Percentiles rank a stretch among this genome's conserved stretches.
Conservation (phyloP, 1,284 basidiomycete species). For the Flammula alnicola region DNA sequence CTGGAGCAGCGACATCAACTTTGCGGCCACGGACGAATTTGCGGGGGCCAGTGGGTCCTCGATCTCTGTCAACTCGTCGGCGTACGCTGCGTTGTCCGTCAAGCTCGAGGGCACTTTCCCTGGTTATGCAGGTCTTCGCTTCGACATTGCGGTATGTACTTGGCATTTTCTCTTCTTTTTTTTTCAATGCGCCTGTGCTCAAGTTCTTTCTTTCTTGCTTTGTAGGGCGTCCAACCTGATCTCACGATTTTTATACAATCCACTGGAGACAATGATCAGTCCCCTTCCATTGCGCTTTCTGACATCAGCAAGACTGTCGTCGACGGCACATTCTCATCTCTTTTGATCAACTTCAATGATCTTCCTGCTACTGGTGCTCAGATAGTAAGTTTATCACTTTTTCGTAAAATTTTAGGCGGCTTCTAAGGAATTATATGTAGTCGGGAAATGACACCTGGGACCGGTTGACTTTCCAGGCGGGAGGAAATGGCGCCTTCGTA, state of each 20-base stretch:
- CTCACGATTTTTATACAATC: slow-evolving; percentile 43
- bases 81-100: slow-evolving; percentile 48
- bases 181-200: too few species aligned
- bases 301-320: slow-evolving; percentile 41
- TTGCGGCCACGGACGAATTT: slow-evolving; percentile 47
- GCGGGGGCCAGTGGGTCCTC: slow-evolving; percentile 47
- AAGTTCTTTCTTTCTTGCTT: not conserved
- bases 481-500: slow-evolving; percentile 45
- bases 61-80: slow-evolving; percentile 44
- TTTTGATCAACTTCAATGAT: slow-evolving; percentile 48
- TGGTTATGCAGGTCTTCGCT: slow-evolving; percentile 47
- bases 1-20: slow-evolving; percentile 49
- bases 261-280: slow-evolving; percentile 38
- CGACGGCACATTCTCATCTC: slow-evolving; percentile 41
- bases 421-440: not conserved
- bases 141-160: slow-evolving; percentile 50
- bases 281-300: slow-evolving; percentile 44
- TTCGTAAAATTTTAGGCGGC: not conserved
- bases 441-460: slow-evolving; percentile 50
- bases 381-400: slow-evolving; percentile 32
- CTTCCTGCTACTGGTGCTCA: slow-evolving; percentile 46
- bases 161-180: not conserved
- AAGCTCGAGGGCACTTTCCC: slow-evolving; percentile 44
- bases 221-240: slow-evolving; percentile 43
- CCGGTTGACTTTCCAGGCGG: slow-evolving; percentile 50